Evolutionary conservation across 2,329 filamentous ascomycete species (phyloP), one percentile per base, ranked within the genome.

Genomic region (Penicillium sp.): DNA sequence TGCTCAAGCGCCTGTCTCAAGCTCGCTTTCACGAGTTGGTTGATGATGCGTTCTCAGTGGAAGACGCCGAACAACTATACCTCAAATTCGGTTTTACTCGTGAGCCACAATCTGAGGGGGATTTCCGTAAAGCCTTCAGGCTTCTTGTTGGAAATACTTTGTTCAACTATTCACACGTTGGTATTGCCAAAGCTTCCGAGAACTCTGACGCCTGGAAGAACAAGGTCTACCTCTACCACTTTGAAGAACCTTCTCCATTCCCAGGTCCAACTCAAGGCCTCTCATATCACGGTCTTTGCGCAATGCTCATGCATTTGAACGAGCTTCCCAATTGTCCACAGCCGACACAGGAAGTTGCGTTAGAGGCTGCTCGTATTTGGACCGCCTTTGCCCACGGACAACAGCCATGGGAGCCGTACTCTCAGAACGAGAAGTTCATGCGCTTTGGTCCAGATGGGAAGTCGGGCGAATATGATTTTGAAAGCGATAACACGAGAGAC

Each of bases 221-320:
- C 49, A 44, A 61, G 9, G 54, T 61, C 35, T 60, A 56, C 15
- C 37, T 62, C 4, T 62, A 62, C n/a, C 60, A 62, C 24, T 62
- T 49, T 17, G 60, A 62, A 8, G 57, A 53, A 26, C 57, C 53
- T 9, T 62, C 60, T 13, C 57, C 60, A 2, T 62, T 62, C 51
- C 28, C 57, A 6, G 51, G 60, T 37, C 45, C 57, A 19, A 60
- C 60, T 10, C 15, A 49, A 19, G 60, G 57, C n/a, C n/a, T 60
- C 17, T 62, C 57, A 17, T 62, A 62, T 37, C 60, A 63, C 33
- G 61, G 56, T 12, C 24, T 63, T 7, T 63, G 61, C 35, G 61
- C 53, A n/a, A 51, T 63, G 45, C 30, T 63, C 2, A 22, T 57
- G 37, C 58, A 63, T 37, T 22, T 60, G 45, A 63, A 63, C n/a